Conservation (phyloP, 129 eudicot species). For the Artemisia annua region DNA sequence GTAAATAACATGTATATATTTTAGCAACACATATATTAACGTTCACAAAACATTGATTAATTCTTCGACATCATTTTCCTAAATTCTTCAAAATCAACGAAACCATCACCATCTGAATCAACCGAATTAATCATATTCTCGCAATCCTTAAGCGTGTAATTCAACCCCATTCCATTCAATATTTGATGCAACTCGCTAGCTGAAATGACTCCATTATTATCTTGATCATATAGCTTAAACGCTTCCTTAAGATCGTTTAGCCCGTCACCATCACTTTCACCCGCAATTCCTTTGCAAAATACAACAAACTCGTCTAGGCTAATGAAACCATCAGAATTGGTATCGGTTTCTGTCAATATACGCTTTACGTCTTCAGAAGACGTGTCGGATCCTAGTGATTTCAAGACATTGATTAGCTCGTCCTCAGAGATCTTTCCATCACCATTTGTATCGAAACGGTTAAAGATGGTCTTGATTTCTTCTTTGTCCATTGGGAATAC, state of each 20-base stretch:
- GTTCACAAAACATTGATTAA: not conserved
- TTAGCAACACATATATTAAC: no score
- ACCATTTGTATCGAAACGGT: constrained; percentile 77
- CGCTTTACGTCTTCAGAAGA: constrained; percentile 15
- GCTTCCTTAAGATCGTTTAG: constrained; percentile 43
- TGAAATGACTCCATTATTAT: constrained; percentile 68
- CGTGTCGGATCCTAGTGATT: constrained; percentile 14
- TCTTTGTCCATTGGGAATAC: constrained; percentile 46
- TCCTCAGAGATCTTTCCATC: constrained; percentile 70
- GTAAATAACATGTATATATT: no score
- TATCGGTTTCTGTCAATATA: constrained; percentile 18
- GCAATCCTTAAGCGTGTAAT: constrained; percentile 53
- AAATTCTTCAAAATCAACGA: constrained; percentile 77
- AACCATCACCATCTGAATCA: constrained; percentile 82
- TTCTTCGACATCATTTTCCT: constrained; percentile 73
- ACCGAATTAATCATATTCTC: constrained; percentile 62
- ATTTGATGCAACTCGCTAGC: constrained; percentile 72
- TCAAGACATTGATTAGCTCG: constrained; percentile 56
- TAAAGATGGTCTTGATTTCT: constrained; percentile 59
- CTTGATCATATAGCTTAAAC: constrained; percentile 63
- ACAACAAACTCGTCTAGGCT: constrained; percentile 18
- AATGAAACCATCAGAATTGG: constrained; percentile 23
- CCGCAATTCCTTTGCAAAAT: constrained; percentile 18
- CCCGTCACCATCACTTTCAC: constrained; percentile 6
- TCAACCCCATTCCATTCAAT: constrained; percentile 64